Evolutionary conservation across 345 rosid genomes (phyloP).

Genomic region (Dipteronia sinensis): DNA sequence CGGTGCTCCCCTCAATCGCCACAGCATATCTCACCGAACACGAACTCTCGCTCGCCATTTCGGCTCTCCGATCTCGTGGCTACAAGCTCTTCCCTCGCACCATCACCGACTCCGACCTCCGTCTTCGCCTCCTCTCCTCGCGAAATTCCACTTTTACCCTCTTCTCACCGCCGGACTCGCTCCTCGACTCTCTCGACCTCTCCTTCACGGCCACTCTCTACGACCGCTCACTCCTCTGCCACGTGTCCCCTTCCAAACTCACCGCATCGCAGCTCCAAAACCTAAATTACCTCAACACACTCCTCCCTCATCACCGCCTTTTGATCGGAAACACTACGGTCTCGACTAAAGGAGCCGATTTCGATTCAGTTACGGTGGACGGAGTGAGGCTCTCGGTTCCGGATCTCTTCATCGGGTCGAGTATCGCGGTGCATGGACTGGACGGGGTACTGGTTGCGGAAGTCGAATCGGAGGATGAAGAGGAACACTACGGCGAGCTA

Average conservation of each 20-base stretch:
- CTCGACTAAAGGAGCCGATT: conserved; percentile 12
- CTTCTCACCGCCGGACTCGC: conserved; percentile 36
- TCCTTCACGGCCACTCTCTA: conserved; percentile 24
- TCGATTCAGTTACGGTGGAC: conserved; percentile 22
- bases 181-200: conserved; percentile 37
- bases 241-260: conserved; percentile 30
- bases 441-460: conserved; percentile 35
- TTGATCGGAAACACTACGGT: conserved; percentile 14
- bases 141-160: conserved; percentile 30
- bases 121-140: conserved; percentile 29
- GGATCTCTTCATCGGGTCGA: conserved; percentile 36
- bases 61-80: conserved; percentile 37
- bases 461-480: neutral
- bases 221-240: conserved; percentile 31
- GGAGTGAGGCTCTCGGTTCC: conserved; percentile 34
- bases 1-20: neutral
- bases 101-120: conserved; percentile 34
- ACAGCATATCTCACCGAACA: conserved; percentile 14
- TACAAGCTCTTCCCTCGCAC: conserved; percentile 42
- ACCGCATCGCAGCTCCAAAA: conserved; percentile 21
- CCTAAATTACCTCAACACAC: conserved; percentile 25
- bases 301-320: conserved; percentile 23
- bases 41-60: conserved; percentile 32
- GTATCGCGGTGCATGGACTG: conserved; percentile 40
- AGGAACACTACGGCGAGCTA: neutral